Conservation (phyloP, 176 grass and related monocot genomes). For the Aechmea fasciata region DNA sequence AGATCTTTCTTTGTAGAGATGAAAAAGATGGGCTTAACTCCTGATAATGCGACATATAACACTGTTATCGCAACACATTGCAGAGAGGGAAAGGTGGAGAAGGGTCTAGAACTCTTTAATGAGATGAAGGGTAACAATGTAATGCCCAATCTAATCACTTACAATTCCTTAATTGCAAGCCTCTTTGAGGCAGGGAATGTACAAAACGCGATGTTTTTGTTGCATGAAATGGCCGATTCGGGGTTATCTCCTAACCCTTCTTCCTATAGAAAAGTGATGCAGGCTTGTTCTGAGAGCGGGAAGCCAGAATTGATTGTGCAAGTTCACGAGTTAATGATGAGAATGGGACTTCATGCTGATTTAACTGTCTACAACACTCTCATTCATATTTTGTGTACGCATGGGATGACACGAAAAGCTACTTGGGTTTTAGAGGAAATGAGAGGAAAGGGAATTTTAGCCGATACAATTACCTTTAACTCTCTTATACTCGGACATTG, state of each 20-base stretch:
- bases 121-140: conserved; percentile 49
- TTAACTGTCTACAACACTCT: conserved; percentile 59
- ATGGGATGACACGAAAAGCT: conserved; percentile 66
- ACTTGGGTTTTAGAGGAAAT: conserved; percentile 59
- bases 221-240: conserved; percentile 52
- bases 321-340: conserved; percentile 58
- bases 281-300: conserved; percentile 52
- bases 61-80: conserved; percentile 64
- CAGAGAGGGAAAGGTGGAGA: conserved; percentile 42
- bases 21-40: conserved; percentile 62
- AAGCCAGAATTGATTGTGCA: conserved; percentile 37
- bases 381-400: conserved; percentile 54
- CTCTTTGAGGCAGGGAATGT: conserved; percentile 33
- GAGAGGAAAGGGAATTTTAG: conserved; percentile 46
- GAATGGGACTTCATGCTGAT: conserved; percentile 44
- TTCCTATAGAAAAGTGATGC: conserved; percentile 47
- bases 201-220: conserved; percentile 43
- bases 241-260: conserved; percentile 39
- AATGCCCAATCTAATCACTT: conserved; percentile 77
- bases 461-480: conserved; percentile 70
- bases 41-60: conserved; percentile 77
- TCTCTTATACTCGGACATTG: conserved; percentile 81
- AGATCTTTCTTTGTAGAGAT: conserved; percentile 60
- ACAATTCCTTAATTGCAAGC: conserved; percentile 46
- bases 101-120: conserved; percentile 48